Conservation (phyloP, 208 protist species). For the Trypanosomatidae sp. region DNA sequence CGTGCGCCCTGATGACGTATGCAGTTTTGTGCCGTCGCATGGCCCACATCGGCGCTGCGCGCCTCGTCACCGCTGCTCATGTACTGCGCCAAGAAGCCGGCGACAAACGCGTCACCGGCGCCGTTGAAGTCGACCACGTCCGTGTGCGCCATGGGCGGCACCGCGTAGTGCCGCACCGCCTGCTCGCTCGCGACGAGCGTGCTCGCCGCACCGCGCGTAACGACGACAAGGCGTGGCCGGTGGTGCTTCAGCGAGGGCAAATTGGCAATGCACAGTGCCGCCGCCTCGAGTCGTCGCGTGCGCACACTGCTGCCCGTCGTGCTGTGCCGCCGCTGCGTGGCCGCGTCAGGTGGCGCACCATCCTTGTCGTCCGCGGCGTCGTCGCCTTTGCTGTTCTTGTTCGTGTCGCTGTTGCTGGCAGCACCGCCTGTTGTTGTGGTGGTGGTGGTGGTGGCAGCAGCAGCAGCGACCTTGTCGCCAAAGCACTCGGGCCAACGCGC, state of each 20-base stretch:
- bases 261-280: constrained; percentile 27
- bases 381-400: neutral
- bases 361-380: neutral
- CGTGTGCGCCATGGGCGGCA: constrained; percentile 27
- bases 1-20: constrained; percentile 84
- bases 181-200: constrained; percentile 72
- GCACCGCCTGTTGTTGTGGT: neutral
- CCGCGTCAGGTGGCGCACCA: neutral
- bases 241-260: constrained; percentile 44
- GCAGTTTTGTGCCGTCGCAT: constrained; percentile 64
- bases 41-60: constrained; percentile 55
- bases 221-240: constrained; percentile 66
- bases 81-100: constrained; percentile 91
- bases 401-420: neutral
- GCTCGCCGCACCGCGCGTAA: constrained; percentile 81
- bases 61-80: constrained; percentile 14
- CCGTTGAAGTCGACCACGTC: constrained; percentile 96
- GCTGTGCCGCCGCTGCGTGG: neutral
- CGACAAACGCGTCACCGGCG: constrained; percentile 96
- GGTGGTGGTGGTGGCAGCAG: neutral
- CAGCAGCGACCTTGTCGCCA: no score
- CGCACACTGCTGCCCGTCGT: constrained; percentile 1
- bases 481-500: constrained; percentile 44
- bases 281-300: constrained; percentile 4
- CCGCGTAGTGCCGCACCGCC: constrained; percentile 20